These are phyloP conservation scores for Pyracantha coccinea DNA, from an alignment of 331 rosid species.

Conservation along the genomic window DNA sequence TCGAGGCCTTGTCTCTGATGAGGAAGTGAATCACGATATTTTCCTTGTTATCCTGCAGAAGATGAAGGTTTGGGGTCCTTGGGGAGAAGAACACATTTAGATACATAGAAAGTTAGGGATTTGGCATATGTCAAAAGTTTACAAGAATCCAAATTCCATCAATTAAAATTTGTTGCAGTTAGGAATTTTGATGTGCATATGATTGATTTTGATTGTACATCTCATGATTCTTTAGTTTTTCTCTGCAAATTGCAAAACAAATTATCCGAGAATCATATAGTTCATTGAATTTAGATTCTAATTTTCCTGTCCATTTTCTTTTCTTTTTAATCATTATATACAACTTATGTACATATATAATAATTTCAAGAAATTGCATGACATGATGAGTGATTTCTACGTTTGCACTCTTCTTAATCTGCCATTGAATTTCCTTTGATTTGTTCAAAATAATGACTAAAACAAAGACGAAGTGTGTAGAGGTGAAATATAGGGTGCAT, in stretches of 20 bases:
- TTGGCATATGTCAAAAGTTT: not conserved
- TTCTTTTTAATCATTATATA: no score
- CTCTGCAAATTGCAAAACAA: not conserved
- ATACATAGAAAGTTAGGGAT: not conserved
- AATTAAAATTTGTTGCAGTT: not conserved
- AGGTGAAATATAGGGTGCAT: no score
- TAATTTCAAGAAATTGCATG: not conserved
- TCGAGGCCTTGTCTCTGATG: not conserved
- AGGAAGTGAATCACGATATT: not conserved
- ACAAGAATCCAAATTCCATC: not conserved
- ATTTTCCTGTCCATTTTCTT: not conserved
- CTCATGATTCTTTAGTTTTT: not conserved
- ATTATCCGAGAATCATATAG: not conserved
- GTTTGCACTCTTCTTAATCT: no score
- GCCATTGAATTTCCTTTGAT: no score
- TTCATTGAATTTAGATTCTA: not conserved
- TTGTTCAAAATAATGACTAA: not conserved
- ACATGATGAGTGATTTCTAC: not conserved
- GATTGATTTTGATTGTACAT: no score
- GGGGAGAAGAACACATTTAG: not conserved
- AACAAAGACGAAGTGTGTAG: not conserved
- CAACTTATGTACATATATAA: no score
- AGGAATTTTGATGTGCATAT: not conserved
- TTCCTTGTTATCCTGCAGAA: not conserved
- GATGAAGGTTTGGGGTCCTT: not conserved